Evolutionary conservation across 2,329 filamentous ascomycete genomes (phyloP).

Genomic region (Colletotrichum noveboracense): DNA sequence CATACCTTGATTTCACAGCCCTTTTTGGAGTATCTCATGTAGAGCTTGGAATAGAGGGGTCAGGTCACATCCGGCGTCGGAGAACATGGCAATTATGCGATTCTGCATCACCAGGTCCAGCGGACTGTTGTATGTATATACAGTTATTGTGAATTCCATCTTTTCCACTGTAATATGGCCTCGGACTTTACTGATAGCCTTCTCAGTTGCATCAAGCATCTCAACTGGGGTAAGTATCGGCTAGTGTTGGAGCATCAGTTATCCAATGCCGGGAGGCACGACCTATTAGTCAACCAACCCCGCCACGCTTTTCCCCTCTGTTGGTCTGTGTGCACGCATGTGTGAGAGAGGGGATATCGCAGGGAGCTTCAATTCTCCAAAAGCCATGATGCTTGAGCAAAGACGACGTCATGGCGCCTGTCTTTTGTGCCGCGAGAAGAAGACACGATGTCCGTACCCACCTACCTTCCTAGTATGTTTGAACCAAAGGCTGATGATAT

Average conservation of each 20-base stretch:
- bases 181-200: background rate
- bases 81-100: background rate
- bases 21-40: no score
- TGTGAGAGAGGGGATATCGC: background rate
- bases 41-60: background rate
- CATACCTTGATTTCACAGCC: background rate
- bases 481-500: background rate
- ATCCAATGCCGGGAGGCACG: background rate
- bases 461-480: background rate
- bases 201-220: background rate
- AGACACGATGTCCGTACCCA: background rate
- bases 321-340: background rate
- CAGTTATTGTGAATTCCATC: background rate
- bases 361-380: no score
- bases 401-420: background rate
- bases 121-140: background rate
- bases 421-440: background rate
- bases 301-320: accelerated
- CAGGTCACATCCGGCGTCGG: background rate
- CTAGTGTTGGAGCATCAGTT: background rate
- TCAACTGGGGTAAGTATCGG: no score
- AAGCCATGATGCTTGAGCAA: background rate
- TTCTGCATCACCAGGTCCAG: background rate
- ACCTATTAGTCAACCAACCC: background rate
- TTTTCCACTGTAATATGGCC: background rate